Evolutionary conservation across 345 rosid genomes (phyloP).

Genomic region (Eucalyptus sideroxylon): DNA sequence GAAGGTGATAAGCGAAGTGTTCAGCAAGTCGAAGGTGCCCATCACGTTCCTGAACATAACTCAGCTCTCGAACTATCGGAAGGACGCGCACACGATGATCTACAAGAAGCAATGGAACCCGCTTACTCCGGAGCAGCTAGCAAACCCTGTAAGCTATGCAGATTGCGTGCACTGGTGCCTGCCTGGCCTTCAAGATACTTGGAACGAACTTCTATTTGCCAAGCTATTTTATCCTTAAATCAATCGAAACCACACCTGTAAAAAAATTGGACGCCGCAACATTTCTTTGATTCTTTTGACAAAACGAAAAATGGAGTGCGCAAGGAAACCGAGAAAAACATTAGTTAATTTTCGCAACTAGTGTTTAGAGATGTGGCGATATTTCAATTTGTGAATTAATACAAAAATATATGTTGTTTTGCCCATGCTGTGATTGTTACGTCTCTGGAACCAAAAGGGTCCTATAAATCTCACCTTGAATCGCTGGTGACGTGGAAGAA

Average conservation of each 20-base stretch:
- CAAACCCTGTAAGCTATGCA: constrained; percentile 73
- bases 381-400: background rate
- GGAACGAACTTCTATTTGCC: constrained; percentile 90
- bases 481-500: background rate
- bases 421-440: background rate
- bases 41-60: constrained; percentile 82
- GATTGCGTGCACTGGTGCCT: constrained; percentile 98
- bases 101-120: constrained; percentile 95
- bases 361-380: background rate
- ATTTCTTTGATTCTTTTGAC: background rate
- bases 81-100: constrained; percentile 87
- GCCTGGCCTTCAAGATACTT: constrained; percentile 94
- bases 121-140: constrained; percentile 52
- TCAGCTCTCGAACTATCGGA: constrained; percentile 70
- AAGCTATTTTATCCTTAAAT: constrained; percentile 57
- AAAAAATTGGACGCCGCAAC: background rate
- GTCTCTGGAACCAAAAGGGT: background rate
- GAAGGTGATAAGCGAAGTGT: constrained; percentile 78
- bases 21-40: constrained; percentile 55
- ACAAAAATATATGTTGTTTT: background rate
- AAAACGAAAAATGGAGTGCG: background rate
- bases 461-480: background rate
- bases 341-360: background rate
- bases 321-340: background rate
- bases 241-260: background rate